Evolutionary conservation across 371 early-diverging fungal genomes (phyloP).

Genomic region (Funneliformis caledonium): DNA sequence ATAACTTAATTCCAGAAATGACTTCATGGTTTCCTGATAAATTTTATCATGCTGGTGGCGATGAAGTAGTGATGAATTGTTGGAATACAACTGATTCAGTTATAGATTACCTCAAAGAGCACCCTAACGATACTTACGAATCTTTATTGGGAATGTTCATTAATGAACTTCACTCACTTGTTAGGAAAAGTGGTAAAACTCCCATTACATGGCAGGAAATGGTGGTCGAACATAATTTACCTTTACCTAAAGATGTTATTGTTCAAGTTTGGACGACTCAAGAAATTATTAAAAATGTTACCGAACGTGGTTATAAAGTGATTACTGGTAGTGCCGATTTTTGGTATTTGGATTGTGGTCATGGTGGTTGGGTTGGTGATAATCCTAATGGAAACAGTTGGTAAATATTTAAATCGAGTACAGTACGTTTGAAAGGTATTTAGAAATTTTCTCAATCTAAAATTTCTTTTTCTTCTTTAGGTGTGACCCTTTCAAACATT

Average conservation of each 20-base stretch:
- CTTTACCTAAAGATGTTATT: conserved; percentile 53
- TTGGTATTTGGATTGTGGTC: conserved; percentile 76
- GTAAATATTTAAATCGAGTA: conserved; percentile 1
- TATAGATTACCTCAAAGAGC: conserved; percentile 47
- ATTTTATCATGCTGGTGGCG: conserved; percentile 75
- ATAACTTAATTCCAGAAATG: conserved; percentile 67
- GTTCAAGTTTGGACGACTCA: conserved; percentile 65
- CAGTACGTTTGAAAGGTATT: background rate
- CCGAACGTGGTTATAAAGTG: conserved; percentile 58
- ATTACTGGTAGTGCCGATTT: conserved; percentile 61
- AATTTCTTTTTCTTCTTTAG: conserved; percentile 63
- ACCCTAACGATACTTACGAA: conserved; percentile 43
- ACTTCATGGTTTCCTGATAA: conserved; percentile 66
- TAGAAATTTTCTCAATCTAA: background rate
- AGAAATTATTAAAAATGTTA: conserved; percentile 54
- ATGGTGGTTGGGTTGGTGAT: conserved; percentile 60
- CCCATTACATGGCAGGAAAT: conserved; percentile 65
- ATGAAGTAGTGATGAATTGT: conserved; percentile 75
- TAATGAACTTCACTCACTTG: conserved; percentile 43
- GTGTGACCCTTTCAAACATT: conserved; percentile 83
- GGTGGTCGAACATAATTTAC: conserved; percentile 54
- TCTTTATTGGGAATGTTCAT: conserved; percentile 46
- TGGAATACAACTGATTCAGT: conserved; percentile 53
- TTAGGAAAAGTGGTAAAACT: conserved; percentile 50
- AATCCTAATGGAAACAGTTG: conserved; percentile 31